Conservation (phyloP, 768 basidiomycete genomes). For the Wakefieldia striispora region DNA sequence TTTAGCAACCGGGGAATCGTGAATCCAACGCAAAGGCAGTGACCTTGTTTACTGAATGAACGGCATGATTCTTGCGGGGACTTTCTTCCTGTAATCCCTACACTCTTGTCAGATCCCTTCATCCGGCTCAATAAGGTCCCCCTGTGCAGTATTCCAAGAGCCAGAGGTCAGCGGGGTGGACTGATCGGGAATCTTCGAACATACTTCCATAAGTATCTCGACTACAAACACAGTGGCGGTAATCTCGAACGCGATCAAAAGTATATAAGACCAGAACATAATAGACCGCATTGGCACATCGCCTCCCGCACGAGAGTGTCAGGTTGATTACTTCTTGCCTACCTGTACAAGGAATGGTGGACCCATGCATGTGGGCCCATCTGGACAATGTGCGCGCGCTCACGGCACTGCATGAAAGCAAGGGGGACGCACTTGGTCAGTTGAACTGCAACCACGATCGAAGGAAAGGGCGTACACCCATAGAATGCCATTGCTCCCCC, state of each 20-base stretch:
- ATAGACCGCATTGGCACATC: conserved; percentile 8
- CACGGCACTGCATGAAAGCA: conserved; percentile 14
- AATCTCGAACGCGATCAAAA: conserved; percentile 17
- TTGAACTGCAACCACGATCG: neutral
- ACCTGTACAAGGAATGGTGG: conserved; percentile 32
- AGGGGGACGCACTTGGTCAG: neutral
- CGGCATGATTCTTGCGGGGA: conserved; percentile 23
- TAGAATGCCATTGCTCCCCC: conserved; percentile 22
- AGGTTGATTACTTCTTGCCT: neutral
- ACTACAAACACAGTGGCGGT: conserved; percentile 10
- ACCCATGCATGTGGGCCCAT: conserved; percentile 32
- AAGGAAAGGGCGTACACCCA: conserved; percentile 15
- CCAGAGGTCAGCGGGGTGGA: neutral
- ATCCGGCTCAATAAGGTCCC: conserved; percentile 23
- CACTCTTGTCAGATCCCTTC: conserved; percentile 15
- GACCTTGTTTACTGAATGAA: conserved; percentile 12
- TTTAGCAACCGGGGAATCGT: too few relatives aligned
- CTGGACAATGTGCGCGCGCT: conserved; percentile 25
- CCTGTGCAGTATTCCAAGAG: conserved; percentile 9
- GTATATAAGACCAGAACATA: conserved; percentile 28
- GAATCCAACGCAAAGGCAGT: too few relatives aligned
- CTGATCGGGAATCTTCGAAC: neutral
- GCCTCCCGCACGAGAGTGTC: conserved; percentile 12
- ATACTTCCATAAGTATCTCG: conserved; percentile 31
- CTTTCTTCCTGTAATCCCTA: conserved; percentile 21